Evolutionary conservation across 768 basidiomycete species (phyloP), one percentile per base, ranked within the genome.

Genomic region (Boletus eberwhitei): DNA sequence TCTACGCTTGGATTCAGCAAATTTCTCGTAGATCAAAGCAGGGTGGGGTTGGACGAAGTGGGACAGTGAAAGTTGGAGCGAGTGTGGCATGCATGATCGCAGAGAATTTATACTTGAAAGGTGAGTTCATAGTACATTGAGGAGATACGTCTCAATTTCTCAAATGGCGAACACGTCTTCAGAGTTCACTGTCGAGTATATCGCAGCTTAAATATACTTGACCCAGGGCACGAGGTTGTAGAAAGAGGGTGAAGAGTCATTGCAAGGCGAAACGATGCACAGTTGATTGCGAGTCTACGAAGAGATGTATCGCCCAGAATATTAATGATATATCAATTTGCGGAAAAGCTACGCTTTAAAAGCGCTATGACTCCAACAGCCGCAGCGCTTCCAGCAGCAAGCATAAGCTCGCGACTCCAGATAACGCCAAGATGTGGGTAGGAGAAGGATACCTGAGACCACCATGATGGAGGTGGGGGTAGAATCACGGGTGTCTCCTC

Each of bases 1-100:
- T 34, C 36, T 16, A 8, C 16, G 9, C n/a, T 11, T 11, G 11
- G 38, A 32, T 19, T 49, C 46, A 50, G 26, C 13, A 31, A 17
- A 8, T 32, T 48, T 17, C 38, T 43, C 38, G 9, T 38, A 86
- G 85, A 81, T 87, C 59, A 85, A 85, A 71, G 75, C 78, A 8
- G 81, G 81, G 0, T 86, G 84, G 84, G 83, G 84, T 22, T 87
- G 84, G 84, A 62, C 67, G 21, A 83, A 84, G 58, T 85, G 85
- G 83, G 75, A 85, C 55, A 62, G 74, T 13, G 72, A 75, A n/a
- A 59, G 62, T 38, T 84, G 84, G 82, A 56, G 57, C 36, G 71
- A 72, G 50, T 73, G 73, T 54, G 54, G 62, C 35, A 77, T 79
- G 75, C 60, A 62, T 17, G 75, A 75, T 35, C 73, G 69, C 26